These are phyloP conservation scores for Saccharomyces uvarum DNA, from an alignment of 1,139 yeast species.

Conservation along the genomic window DNA sequence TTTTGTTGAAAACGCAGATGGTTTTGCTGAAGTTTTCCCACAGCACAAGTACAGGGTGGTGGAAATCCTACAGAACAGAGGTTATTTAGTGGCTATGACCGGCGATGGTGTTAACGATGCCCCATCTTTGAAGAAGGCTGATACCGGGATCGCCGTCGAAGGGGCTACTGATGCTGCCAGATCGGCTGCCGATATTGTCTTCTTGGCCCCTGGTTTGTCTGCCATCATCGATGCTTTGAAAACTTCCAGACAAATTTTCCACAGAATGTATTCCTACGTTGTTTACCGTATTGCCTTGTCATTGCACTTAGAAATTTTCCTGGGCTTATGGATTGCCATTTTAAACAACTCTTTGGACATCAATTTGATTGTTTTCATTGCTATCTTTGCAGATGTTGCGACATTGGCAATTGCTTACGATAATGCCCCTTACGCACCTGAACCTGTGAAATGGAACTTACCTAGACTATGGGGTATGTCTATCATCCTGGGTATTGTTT, in stretches of 20 bases:
- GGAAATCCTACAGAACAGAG: conserved; percentile 48
- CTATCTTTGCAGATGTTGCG: conserved; percentile 92
- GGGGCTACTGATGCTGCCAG: conserved; percentile 96
- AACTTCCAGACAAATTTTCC: conserved; percentile 95
- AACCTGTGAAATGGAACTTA: conserved; percentile 97
- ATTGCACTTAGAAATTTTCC: conserved; percentile 83
- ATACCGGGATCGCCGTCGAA: conserved; percentile 95
- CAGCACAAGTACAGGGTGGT: conserved; percentile 84
- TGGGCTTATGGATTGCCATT: conserved; percentile 92
- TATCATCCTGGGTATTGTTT: conserved; percentile 66
- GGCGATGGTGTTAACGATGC: conserved; percentile 98
- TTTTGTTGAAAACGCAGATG: conserved; percentile 93
- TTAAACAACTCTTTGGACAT: conserved; percentile 75
- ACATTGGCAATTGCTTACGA: conserved; percentile 93
- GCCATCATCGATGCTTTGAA: conserved; percentile 90
- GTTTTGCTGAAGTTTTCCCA: conserved; percentile 96
- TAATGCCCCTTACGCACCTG: conserved; percentile 94
- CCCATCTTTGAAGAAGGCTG: conserved; percentile 93
- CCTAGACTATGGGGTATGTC: conserved; percentile 98
- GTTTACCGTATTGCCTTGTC: conserved; percentile 94
- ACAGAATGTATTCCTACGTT: conserved; percentile 95
- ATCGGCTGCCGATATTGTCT: conserved; percentile 93
- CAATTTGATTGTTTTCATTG: conserved; percentile 87
- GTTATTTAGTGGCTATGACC: conserved; percentile 95
- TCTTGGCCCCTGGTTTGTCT: conserved; percentile 93